Evolutionary conservation across 1,284 basidiomycete genomes (phyloP), one percentile per base, ranked within the genome.

Genomic region (Polyporus tsugae): DNA sequence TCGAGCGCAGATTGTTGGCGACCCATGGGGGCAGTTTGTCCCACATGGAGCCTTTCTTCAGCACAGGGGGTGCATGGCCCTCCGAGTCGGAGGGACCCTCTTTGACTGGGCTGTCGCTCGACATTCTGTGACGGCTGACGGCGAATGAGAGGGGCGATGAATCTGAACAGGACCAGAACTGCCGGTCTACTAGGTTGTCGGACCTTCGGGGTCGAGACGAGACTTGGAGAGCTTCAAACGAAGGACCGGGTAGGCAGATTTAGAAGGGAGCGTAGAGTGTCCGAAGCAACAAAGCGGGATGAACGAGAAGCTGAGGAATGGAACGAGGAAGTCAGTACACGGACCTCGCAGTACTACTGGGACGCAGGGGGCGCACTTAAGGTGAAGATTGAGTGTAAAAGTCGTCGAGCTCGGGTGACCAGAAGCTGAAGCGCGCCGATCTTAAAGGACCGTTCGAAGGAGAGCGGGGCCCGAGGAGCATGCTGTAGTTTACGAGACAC

Each of bases 21-120:
- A 79, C 68, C 80, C 80, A 81, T 58, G 78, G 73, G 7, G 79
- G 80, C 7, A 79, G 70, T 44, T 70, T 76, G 70, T 73, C 70
- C 68, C 65, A 71, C 6, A 66, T 3, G 5, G 39, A 60, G 36
- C 22, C 11, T 22, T 17, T 38, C 39, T 38, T 35, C n/a, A 36
- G 33, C n/a, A 11, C n/a, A 29, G 58, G 38, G 6, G 38, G 38
- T 41, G 22, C 36, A 22, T 10, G 38, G 25, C 22, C n/a, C 17
- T 60, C 11, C 22, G 39, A 13, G 15, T 25, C 22, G 39, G 22
- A 6, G 36, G 10, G 13, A 49, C 11, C 22, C 7, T 67, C 65
- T 35, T 55, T 55, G 44, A 29, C 49, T 38, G 46, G 46, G 22
- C 55, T 62, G 29, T 66, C 60, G 52, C 53, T 58, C 25, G 65